A percentile compares a stretch with the other conserved stretches of the same genome.
These are phyloP conservation scores for Aphanoascus verrucosus DNA, from an alignment of 2,329 filamentous ascomycete genomes.

Conservation along the genomic window DNA sequence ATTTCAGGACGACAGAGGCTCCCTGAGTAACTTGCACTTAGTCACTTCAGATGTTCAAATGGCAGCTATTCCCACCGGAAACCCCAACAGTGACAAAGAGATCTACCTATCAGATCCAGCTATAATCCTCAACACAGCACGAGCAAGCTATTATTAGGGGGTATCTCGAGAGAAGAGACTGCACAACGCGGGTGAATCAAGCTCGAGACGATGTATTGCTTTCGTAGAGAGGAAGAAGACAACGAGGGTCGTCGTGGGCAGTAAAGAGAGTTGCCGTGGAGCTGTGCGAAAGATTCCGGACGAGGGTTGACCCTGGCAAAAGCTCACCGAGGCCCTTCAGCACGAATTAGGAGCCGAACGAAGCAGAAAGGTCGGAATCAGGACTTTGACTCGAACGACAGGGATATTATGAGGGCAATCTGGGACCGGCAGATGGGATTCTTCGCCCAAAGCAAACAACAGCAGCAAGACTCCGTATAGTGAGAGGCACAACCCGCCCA, in stretches of 20 bases:
- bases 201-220: neutral
- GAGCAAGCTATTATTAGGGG: neutral
- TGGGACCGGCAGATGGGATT: constrained; percentile 5
- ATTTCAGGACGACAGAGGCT: neutral
- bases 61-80: neutral
- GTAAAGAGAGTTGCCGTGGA: neutral
- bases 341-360: neutral
- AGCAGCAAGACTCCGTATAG: neutral
- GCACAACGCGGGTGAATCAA: neutral
- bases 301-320: neutral
- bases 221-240: neutral
- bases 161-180: neutral
- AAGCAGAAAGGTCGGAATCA: neutral
- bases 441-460: neutral
- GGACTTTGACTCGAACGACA: neutral
- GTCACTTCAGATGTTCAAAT: neutral
- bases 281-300: neutral
- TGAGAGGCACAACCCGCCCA: constrained; percentile 5
- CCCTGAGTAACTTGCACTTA: neutral
- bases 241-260: neutral
- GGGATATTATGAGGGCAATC: constrained; percentile 3
- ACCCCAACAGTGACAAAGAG: neutral
- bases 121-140: neutral
- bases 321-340: neutral
- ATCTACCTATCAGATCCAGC: no score